Base-by-base conservation (phyloP, 1,284 basidiomycete species). In the Cryptococcus sp. region DNA sequence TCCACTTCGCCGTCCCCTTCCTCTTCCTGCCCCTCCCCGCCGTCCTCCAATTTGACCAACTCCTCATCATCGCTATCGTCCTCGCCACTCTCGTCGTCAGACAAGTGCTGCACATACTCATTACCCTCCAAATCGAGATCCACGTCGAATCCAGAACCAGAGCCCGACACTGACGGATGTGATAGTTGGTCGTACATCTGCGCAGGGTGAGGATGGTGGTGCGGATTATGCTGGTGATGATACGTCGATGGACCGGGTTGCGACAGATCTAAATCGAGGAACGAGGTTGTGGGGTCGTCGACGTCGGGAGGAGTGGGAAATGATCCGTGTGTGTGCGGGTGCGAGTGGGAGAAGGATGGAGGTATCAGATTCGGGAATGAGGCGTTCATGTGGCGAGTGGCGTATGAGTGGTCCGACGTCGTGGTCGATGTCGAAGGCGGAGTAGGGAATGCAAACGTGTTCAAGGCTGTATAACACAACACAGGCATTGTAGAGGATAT, bases 1-100 rank as follows among this genome's bases (percentile, higher is more conserved):
- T 90, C 74, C 40, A 66, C 67, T 6, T 67, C 71, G 15, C 46
- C 66, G 15, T 60, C 66, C 3, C 48, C 68, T 23, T 66, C 62
- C 17, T 61, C 67, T n/a, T 63, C 67, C 13, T 64, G 68, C 10
- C 65, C 69, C 22, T 47, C 66, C 15, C 60, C 67, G 11, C 56
- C 57, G 2, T 53, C 64, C 15, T 59, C 60, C 20, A 50, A 62
- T 31, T 59, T 57, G 44, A 48, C 25, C 23, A 60, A 45, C 50
- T 54, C 47, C 20, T 23, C 35, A 8, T 48, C 47, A 19, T 50
- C 56, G n/a, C 66, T 56, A 53, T 66, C 65, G 7, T 53, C 56
- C 17, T 56, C 53, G 13, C 31, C 31, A 35, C 31, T 35, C 3
- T 60, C 59, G 45, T 50, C 57, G 48, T 53, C 46, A 39, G 59